phyloP scores from a whole-genome alignment of 345 rosid species.

The Orychophragmus violaceus region DNA sequence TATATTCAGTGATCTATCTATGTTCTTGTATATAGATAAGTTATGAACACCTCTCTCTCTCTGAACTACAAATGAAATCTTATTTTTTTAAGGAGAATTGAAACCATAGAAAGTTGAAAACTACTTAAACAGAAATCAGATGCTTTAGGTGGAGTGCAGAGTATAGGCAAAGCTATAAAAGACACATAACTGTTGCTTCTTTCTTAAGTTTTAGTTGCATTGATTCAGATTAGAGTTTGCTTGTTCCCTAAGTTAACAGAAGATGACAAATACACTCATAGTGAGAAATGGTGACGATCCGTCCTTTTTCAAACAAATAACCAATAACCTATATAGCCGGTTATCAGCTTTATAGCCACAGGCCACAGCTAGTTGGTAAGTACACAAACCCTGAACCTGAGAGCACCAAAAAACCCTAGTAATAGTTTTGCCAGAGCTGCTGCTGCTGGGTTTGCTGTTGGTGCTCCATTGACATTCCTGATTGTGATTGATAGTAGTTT shows the following conservation, averaged over 20 bases:
- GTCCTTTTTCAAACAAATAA: background rate
- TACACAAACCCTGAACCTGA: background rate
- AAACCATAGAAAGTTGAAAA: background rate
- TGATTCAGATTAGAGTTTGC: background rate
- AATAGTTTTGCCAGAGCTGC: slow-evolving; percentile 78
- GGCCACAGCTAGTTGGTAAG: no score
- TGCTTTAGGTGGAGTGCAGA: background rate
- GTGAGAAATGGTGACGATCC: background rate
- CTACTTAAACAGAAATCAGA: background rate
- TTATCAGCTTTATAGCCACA: slow-evolving; percentile 6
- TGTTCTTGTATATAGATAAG: background rate
- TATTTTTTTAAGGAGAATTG: background rate
- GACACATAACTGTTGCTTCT: background rate
- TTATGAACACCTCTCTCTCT: no score
- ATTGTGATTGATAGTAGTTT: slow-evolving; percentile 72
- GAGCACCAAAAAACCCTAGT: slow-evolving; percentile 36
- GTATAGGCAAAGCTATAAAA: background rate
- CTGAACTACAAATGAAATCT: no score
- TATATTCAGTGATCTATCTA: background rate
- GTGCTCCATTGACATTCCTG: slow-evolving; percentile 70
- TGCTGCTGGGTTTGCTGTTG: slow-evolving; percentile 77
- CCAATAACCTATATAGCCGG: background rate
- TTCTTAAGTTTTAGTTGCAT: background rate
- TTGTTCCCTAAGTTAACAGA: slow-evolving; percentile 15
- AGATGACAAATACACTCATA: slow-evolving; percentile 15